Evolutionary conservation across 1,139 yeast genomes (phyloP).

Genomic region (Pichia terricola): DNA sequence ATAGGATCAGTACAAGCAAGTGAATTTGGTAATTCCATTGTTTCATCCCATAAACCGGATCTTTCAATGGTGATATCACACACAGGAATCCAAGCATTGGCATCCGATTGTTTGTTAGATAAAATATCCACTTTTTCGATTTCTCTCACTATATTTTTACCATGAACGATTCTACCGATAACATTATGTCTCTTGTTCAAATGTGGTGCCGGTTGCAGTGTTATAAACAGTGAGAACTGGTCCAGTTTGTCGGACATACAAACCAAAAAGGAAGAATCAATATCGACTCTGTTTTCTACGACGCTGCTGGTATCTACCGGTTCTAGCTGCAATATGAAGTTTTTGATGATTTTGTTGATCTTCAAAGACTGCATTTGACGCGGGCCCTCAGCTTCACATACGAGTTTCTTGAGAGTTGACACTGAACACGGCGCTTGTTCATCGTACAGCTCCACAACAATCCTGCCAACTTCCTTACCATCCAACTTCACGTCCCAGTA

Average conservation of each 20-base stretch:
- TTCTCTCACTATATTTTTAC: conserved; percentile 63
- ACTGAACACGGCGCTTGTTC: neutral
- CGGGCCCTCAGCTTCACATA: too few relatives aligned
- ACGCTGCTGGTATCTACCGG: neutral
- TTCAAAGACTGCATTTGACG: neutral
- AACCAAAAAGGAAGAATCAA: conserved; percentile 40
- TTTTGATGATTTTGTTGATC: neutral
- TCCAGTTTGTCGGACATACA: conserved; percentile 69
- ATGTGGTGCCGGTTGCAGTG: conserved; percentile 64
- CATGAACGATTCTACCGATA: conserved; percentile 58
- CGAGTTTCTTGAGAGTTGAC: too few relatives aligned
- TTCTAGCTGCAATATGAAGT: neutral
- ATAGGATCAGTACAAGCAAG: conserved; percentile 52
- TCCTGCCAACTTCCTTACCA: neutral
- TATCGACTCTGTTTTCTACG: conserved; percentile 38
- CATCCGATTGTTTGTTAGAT: conserved; percentile 27
- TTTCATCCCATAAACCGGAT: conserved; percentile 59
- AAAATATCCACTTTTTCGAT: conserved; percentile 38
- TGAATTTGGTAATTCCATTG: conserved; percentile 44
- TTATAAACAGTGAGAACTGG: conserved; percentile 57
- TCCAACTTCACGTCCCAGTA: neutral
- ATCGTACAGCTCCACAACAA: neutral
- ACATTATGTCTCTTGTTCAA: conserved; percentile 59
- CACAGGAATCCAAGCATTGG: conserved; percentile 25
- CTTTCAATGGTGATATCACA: conserved; percentile 41